Base-by-base conservation (phyloP, 2,329 filamentous ascomycete species). In the Xylogone sp. region DNA sequence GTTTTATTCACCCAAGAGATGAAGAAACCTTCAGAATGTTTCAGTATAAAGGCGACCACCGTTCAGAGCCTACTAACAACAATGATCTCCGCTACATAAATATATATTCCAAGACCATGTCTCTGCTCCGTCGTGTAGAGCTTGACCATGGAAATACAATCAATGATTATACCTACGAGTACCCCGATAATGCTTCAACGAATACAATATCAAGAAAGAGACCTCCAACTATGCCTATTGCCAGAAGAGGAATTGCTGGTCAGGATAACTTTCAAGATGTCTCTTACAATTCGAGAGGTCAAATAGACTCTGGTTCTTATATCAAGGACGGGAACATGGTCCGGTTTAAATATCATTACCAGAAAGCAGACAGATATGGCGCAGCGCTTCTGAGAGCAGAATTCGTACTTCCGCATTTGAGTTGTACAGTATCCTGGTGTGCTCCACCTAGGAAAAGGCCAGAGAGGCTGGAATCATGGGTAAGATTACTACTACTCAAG, bases 371-470 rank as follows among this genome's bases (percentile, higher is more conserved):
- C 12, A 73, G 71, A 31, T 78, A 76, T 51, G 75, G 75, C 21
- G 77, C 79, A 59, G 78, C 80, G 52, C 68, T 82, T n/a, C 69
- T 82, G 2, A 71, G 77, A 45, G 78, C 76, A 0, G 78, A 81
- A 53, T 81, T 77, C 54, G 70, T 74, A 0, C 68, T 81, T 48
- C 71, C 75, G 3, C 76, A 81, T 58, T 74, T 80, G 55, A 78
- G 71, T 42, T 75, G 73, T 56, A 78, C 75, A 13, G 75, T 81
- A 2, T 75, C 75, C 21, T 81, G 78, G 77, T 77, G 73, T 57
- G 75, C 74, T 24, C 75, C 77, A 50, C 76, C 76, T 3, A 68
- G 71, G 34, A 71, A 71, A 18, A 73, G 75, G 56, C 71, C 74
- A 2, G 73, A 78, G 55, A 77, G 76, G 61, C 68, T 75, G 51